Evolutionary conservation across 2,329 filamentous ascomycete species (phyloP).

Genomic region (Leptodontidium sp.): DNA sequence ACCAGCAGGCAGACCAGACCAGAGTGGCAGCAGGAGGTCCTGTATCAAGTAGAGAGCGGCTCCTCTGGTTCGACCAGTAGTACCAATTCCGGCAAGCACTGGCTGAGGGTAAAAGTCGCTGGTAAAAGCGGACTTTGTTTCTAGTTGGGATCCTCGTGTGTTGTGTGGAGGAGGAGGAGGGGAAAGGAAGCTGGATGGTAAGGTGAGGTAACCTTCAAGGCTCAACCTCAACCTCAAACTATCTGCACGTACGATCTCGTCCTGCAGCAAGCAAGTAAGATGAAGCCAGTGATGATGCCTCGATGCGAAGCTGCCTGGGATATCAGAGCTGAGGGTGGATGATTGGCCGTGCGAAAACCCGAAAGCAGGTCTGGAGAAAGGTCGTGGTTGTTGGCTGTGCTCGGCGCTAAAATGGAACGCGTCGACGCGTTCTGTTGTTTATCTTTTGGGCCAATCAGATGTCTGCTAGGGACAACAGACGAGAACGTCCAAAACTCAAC

Average conservation of each 20-base stretch:
- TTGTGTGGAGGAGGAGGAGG: conserved; percentile 3
- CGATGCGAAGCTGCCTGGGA: conserved; percentile 15
- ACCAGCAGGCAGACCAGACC: background rate
- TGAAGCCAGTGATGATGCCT: conserved; percentile 14
- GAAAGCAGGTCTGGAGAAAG: conserved; percentile 9
- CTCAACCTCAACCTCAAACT: conserved; percentile 6
- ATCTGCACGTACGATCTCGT: background rate
- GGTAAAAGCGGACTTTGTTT: background rate
- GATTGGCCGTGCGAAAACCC: conserved; percentile 12
- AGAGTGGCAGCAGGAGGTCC: background rate
- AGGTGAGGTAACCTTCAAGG: no score
- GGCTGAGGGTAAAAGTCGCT: conserved; percentile 14
- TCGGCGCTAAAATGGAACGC: conserved; percentile 3
- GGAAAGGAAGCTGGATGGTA: background rate
- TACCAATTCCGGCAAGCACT: conserved; percentile 5
- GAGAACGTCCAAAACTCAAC: conserved; percentile 8
- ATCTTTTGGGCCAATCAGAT: conserved; percentile 19
- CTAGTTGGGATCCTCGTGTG: background rate
- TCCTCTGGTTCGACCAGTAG: conserved; percentile 10
- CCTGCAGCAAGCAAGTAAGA: conserved; percentile 4
- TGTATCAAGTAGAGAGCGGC: conserved; percentile 20
- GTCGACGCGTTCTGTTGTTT: background rate
- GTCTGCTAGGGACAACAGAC: background rate
- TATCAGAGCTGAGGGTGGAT: conserved; percentile 2
- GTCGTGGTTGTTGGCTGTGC: background rate